Conservation (phyloP, 371 early-diverging fungal genomes). For the Zychaea mexicana region DNA sequence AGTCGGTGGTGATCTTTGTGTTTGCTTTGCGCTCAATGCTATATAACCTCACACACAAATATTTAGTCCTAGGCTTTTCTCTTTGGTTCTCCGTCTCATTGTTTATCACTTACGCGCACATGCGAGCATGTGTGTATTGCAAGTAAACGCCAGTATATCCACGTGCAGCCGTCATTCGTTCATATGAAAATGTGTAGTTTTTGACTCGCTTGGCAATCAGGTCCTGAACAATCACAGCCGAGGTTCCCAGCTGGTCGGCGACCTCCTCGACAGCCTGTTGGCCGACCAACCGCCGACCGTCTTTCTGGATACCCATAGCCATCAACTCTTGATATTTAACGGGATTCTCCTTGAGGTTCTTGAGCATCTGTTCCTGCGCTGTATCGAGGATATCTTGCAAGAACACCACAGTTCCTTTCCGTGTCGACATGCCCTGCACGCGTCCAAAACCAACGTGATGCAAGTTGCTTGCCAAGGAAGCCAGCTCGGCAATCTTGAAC, state of each 20-base stretch:
- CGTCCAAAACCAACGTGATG: slow-evolving; percentile 93
- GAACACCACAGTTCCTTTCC: slow-evolving; percentile 95
- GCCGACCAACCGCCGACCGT: slow-evolving; percentile 12
- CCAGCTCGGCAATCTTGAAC: slow-evolving; percentile 81
- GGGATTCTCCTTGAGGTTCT: slow-evolving; percentile 78
- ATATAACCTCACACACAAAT: neutral
- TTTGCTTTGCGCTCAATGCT: slow-evolving; percentile 42
- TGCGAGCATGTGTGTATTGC: slow-evolving; percentile 94
- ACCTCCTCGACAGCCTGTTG: slow-evolving; percentile 53
- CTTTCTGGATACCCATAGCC: slow-evolving; percentile 24
- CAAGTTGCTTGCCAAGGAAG: slow-evolving; percentile 20
- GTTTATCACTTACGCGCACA: slow-evolving; percentile 61
- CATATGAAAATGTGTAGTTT: slow-evolving; percentile 95
- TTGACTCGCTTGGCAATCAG: slow-evolving; percentile 91
- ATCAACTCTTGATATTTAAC: slow-evolving; percentile 67
- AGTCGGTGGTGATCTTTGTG: slow-evolving; percentile 20
- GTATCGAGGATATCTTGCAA: slow-evolving; percentile 94
- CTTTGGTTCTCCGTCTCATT: neutral
- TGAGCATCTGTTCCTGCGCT: slow-evolving; percentile 83
- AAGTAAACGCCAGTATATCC: slow-evolving; percentile 98
- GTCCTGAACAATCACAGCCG: slow-evolving; percentile 95
- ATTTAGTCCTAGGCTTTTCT: too few relatives aligned
- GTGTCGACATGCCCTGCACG: slow-evolving; percentile 96
- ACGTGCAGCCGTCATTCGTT: slow-evolving; percentile 89
- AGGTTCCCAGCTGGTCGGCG: slow-evolving; percentile 73